A percentile compares a stretch with the other conserved stretches of the same genome.
Evolutionary conservation across 2,329 filamentous ascomycete genomes (phyloP).

Genomic region (Colletotrichum sp.): DNA sequence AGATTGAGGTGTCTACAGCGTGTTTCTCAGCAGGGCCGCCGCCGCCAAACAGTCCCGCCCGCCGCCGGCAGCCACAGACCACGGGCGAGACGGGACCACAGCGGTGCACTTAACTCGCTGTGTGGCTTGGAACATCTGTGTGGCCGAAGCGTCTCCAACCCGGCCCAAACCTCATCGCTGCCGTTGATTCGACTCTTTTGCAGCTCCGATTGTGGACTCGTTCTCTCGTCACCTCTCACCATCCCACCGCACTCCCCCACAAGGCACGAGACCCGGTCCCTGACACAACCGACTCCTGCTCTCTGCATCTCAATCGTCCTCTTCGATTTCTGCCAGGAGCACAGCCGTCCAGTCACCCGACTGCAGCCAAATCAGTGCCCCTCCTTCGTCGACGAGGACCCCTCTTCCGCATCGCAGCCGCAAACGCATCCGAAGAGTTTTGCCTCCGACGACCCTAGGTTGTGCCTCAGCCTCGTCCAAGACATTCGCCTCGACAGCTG

Average conservation of each 20-base stretch:
- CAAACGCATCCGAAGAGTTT: slow-evolving; percentile 6
- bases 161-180: not conserved
- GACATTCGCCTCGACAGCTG: not conserved
- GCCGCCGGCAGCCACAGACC: not conserved
- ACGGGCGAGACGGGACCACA: not conserved
- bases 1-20: not conserved
- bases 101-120: not conserved
- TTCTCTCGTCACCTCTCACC: not conserved
- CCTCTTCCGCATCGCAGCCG: slow-evolving; percentile 1
- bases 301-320: not conserved
- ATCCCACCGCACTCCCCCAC: slow-evolving; percentile 5
- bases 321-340: not conserved
- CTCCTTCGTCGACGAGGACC: slow-evolving; percentile 8
- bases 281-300: slow-evolving; percentile 10
- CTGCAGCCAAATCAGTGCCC: slow-evolving; percentile 3
- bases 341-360: not conserved
- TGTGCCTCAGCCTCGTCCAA: not conserved
- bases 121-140: slow-evolving; percentile 16
- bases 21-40: not conserved
- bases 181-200: not conserved
- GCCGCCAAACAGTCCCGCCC: not conserved
- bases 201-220: slow-evolving; percentile 19
- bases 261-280: slow-evolving; percentile 19
- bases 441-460: not conserved
- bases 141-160: slow-evolving; percentile 8